Base-by-base conservation (phyloP, 202 grass and related monocot species). In the Bolboschoenoplectus hybrid region DNA sequence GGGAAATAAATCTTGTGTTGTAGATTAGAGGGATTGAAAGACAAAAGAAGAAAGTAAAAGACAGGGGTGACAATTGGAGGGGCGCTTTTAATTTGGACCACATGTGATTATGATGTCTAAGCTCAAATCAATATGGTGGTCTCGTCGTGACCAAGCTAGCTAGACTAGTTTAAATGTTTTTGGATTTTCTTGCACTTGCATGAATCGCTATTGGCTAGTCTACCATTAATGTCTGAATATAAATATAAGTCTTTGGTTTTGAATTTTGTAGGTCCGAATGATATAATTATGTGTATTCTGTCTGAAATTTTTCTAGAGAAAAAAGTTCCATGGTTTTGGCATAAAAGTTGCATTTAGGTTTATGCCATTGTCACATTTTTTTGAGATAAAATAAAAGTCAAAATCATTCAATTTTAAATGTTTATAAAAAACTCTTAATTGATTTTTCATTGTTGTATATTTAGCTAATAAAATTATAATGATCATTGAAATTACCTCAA, bases 21-120 rank as follows among this genome's bases (percentile, higher is more conserved):
- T 26, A 26, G 26, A 26, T 84, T 71, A 45, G 46, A 84, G 63
- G 47, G 43, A 67, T 57, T n/a, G 63, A 53, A 84, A 53, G 81
- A 84, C 81, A 71, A 71, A 83, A 53, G 82, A 66, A 84, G 67
- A 84, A 84, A 39, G 66, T 66, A 84, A 84, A 84, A 69, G 61
- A 84, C 11, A 8, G 16, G 50, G 65, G 46, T 67, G 63, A 67
- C 43, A 82, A 82, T 63, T 82, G 45, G 80, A 45, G 79, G 40
- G 63, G 63, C 1, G 46, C 81, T 83, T 83, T 83, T 83, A 52
- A 56, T 38, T 50, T n/a, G 81, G 82, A 84, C 82, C 82, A 84
- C 82, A 16, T 46, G 67, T 71, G 82, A 84, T 84, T 70, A 84
- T 84, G 49, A 72, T 84, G 51, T 56, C 51, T 26, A 36, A 36